Evolutionary conservation across 1,284 basidiomycete species (phyloP).

Genomic region (Austropuccinia psidii): DNA sequence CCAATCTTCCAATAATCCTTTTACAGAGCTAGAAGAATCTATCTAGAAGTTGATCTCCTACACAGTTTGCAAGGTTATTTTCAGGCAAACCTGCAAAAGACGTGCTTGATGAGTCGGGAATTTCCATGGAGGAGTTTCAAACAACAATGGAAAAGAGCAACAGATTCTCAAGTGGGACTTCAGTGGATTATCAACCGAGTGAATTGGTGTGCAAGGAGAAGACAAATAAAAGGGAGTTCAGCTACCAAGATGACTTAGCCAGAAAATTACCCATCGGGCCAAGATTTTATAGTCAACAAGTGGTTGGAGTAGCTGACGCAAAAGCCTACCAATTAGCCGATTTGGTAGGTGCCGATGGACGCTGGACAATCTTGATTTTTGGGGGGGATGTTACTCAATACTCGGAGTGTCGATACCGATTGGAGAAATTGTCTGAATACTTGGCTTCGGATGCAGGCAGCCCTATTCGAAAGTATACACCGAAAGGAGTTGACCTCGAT

Average conservation of each 20-base stretch:
- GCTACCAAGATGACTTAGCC: conserved; percentile 41
- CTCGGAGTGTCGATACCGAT: conserved; percentile 11
- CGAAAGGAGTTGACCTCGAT: conserved; percentile 38
- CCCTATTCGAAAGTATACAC: conserved; percentile 45
- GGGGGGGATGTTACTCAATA: conserved; percentile 41
- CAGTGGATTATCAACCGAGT: conserved; percentile 44
- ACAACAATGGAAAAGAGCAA: conserved; percentile 21
- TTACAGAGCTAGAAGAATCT: background rate
- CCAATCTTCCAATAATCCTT: background rate
- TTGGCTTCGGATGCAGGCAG: conserved; percentile 37
- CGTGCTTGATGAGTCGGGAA: conserved; percentile 25
- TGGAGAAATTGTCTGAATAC: conserved; percentile 10
- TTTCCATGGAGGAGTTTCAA: conserved; percentile 32
- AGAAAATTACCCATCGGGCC: conserved; percentile 41
- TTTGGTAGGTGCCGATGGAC: conserved; percentile 34
- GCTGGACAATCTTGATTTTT: conserved; percentile 41
- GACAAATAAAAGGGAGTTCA: too few relatives aligned
- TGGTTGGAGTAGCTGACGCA: conserved; percentile 33
- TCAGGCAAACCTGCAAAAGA: conserved; percentile 61
- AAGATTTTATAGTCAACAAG: conserved; percentile 40
- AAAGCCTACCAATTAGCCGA: conserved; percentile 31
- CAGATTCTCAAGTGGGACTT: conserved; percentile 41
- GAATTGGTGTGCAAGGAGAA: conserved; percentile 39
- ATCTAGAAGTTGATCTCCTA: background rate
- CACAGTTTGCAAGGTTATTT: conserved; percentile 61